phyloP scores from a whole-genome alignment of 2,329 filamentous ascomycete genomes.

The Harringtonia lauricola region DNA sequence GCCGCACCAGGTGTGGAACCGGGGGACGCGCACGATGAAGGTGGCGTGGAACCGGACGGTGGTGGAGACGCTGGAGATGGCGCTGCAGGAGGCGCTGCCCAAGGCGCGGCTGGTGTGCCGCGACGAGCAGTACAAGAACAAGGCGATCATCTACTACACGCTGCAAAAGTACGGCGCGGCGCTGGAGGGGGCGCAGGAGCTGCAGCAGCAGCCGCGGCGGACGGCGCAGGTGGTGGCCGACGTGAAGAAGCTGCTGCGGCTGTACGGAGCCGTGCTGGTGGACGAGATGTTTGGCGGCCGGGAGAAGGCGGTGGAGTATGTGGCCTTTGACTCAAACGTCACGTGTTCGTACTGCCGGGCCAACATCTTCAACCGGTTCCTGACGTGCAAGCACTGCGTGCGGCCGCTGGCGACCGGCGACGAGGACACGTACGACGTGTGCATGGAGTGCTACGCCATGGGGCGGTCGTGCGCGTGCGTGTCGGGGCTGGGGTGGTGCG shows the following conservation, averaged over 20 bases:
- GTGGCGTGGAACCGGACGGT: conserved; percentile 97
- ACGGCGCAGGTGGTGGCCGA: conserved; percentile 66
- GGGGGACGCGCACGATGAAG: conserved; percentile 91
- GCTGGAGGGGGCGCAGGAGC: conserved; percentile 42
- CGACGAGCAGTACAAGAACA: conserved; percentile 98
- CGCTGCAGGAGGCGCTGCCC: conserved; percentile 75
- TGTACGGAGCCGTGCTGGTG: conserved; percentile 70
- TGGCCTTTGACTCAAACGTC: conserved; percentile 81
- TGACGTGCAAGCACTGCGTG: conserved; percentile 82
- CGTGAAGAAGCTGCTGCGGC: conserved; percentile 66
- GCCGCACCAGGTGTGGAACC: conserved; percentile 97
- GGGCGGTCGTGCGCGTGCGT: conserved; percentile 85
- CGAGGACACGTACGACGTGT: conserved; percentile 87
- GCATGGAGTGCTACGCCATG: conserved; percentile 98
- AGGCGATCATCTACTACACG: conserved; percentile 85
- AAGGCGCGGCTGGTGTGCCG: conserved; percentile 85
- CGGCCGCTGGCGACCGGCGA: conserved; percentile 52
- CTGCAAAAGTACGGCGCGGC: conserved; percentile 66
- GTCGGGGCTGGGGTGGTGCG: conserved; percentile 78
- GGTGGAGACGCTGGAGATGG: conserved; percentile 78
- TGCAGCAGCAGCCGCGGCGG: conserved; percentile 26
- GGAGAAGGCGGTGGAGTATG: conserved; percentile 60
- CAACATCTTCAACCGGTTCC: conserved; percentile 94
- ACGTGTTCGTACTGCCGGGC: conserved; percentile 93
- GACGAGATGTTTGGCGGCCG: conserved; percentile 76